Percentiles rank a stretch among this genome's conserved stretches.
phyloP scores from a whole-genome alignment of 495 filamentous ascomycete species.

The Penicillium turbatum region DNA sequence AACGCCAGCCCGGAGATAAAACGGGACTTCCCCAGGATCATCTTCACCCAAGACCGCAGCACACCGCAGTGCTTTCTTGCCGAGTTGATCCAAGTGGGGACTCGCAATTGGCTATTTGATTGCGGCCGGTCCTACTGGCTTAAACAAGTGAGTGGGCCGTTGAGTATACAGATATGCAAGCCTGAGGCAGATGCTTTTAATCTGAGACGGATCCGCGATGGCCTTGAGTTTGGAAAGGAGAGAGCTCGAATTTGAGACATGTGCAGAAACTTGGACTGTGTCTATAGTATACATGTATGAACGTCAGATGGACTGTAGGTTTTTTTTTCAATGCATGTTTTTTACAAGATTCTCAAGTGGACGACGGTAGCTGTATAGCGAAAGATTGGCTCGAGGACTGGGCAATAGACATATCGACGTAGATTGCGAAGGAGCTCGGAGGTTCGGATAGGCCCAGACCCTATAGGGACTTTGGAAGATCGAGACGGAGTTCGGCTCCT shows the following conservation, averaged over 20 bases:
- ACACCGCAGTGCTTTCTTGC: slow-evolving; percentile 32
- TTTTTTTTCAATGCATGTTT: not conserved
- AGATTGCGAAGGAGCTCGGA: not conserved
- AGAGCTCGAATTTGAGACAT: slow-evolving; percentile 19
- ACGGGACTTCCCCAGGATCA: slow-evolving; percentile 22
- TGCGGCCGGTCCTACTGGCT: slow-evolving; percentile 38
- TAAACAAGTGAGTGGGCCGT: slow-evolving; percentile 29
- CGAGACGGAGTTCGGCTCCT: not conserved
- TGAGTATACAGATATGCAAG: slow-evolving; percentile 28
- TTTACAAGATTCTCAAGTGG: not conserved
- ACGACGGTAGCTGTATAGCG: not conserved
- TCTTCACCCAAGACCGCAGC: slow-evolving; percentile 28
- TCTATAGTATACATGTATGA: not conserved
- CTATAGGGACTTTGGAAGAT: not conserved
- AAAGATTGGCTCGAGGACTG: not conserved
- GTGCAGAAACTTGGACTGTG: not conserved
- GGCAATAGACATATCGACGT: not conserved
- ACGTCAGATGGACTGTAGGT: not conserved
- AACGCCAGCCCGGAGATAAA: slow-evolving; percentile 23
- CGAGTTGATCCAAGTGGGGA: slow-evolving; percentile 33
- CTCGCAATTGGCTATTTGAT: slow-evolving; percentile 37
- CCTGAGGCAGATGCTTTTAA: slow-evolving; percentile 28
- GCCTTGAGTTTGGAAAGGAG: slow-evolving; percentile 15
- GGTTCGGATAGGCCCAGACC: not conserved
- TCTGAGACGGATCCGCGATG: slow-evolving; percentile 17